Evolutionary conservation across 306 rosid species (phyloP), one percentile per base, ranked within the genome.

Genomic region (Gynostemma pentaphyllum): DNA sequence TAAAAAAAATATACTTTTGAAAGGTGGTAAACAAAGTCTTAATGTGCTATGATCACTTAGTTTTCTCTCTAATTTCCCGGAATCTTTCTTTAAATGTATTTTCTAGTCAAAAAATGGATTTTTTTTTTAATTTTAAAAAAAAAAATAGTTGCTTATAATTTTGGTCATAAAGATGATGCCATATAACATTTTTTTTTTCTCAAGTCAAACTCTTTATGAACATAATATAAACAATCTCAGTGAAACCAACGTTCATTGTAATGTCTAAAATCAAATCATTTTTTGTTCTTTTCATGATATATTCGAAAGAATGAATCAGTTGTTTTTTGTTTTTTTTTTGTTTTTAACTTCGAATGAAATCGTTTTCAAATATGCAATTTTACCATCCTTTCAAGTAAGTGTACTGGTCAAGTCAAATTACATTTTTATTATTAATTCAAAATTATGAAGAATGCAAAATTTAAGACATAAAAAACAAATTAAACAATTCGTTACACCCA

Each of bases 151-250:
- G 37, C 24, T 53, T 5, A 53, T 53, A 7, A 53, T 28, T 53
- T 29, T 15, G 41, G 41, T 29, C 61, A 29, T n/a, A 28, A 28
- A 53, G 21, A 28, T 7, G 61, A 53, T 15, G 61, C n/a, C n/a
- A n/a, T 29, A 27, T 28, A 16, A 55, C 10, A 32, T 0, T 29
- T 0, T n/a, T 8, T 32, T 32, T 29, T 55, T 32, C 62, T 27
- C 16, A 55, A 55, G 62, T 55, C 62, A 32, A 55, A 55, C 24
- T 55, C 24, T 18, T 54, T 55, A 9, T 1, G 61, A 53, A 53
- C 23, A 29, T 26, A 26, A 16, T 44, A 44, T 14, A 4, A 45
- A 45, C 1, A 45, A 45, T 2, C n/a, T 14, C n/a, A 27, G 14
- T 14, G 2, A 2, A 53, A 8, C 34, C n/a, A 29, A 54, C 41